phyloP scores from a whole-genome alignment of 768 basidiomycete genomes.

The Pulveroboletus frians region DNA sequence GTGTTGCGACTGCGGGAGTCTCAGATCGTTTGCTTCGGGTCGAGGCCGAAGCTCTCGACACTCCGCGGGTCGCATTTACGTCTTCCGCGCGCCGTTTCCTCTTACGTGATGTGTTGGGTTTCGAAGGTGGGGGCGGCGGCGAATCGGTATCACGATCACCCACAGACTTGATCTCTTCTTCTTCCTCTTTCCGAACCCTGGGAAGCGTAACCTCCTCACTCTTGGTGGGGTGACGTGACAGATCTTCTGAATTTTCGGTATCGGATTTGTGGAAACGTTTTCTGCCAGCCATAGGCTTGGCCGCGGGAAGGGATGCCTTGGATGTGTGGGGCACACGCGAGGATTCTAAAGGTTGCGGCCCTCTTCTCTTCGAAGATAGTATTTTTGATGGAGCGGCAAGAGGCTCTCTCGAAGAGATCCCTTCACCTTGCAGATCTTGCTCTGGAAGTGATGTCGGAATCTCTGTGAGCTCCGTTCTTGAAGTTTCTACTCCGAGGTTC shows the following conservation, averaged over 20 bases:
- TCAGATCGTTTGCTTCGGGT: constrained; percentile 24
- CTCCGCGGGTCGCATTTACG: constrained; percentile 20
- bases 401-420: constrained; percentile 5
- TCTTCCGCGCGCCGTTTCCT: constrained; percentile 43
- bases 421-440: constrained; percentile 36
- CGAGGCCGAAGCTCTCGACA: constrained; percentile 23
- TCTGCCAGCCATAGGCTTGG: constrained; percentile 8
- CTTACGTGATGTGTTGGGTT: constrained; percentile 30
- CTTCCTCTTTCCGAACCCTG: constrained; percentile 29
- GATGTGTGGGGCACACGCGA: constrained; percentile 3
- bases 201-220: constrained; percentile 25
- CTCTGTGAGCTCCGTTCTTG: constrained; percentile 29
- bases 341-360: background rate
- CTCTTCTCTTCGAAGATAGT: constrained; percentile 5
- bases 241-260: constrained; percentile 21
- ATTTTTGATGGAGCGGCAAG: constrained; percentile 3
- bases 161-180: constrained; percentile 37
- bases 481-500: constrained; percentile 5
- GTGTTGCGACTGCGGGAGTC: constrained; percentile 28
- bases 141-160: constrained; percentile 37
- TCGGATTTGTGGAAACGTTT: constrained; percentile 25
- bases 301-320: constrained; percentile 1
- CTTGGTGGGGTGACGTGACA: constrained; percentile 15
- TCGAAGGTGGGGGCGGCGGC: constrained; percentile 25
- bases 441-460: constrained; percentile 60